These are phyloP conservation scores for Kwoniella pini DNA, from an alignment of 768 basidiomycete genomes.

Conservation along the genomic window DNA sequence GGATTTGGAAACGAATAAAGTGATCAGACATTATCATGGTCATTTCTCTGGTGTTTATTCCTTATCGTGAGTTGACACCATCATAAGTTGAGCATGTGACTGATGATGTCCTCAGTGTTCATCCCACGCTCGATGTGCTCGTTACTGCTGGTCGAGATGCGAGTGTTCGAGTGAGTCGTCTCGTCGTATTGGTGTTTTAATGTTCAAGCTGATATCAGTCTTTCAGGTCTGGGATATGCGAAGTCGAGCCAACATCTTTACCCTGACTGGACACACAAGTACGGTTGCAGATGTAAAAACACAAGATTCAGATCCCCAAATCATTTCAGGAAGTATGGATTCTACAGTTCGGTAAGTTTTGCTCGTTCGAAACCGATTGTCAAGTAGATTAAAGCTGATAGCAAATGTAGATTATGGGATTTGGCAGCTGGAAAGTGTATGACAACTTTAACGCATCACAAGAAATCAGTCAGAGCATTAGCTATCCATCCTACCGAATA, in stretches of 20 bases:
- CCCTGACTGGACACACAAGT: slow-evolving; percentile 87
- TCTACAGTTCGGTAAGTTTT: slow-evolving; percentile 77
- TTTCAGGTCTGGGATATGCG: slow-evolving; percentile 90
- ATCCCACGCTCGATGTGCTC: slow-evolving; percentile 92
- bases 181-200: background rate
- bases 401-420: slow-evolving; percentile 73
- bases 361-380: too few relatives aligned
- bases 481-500: slow-evolving; percentile 96
- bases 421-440: slow-evolving; percentile 96
- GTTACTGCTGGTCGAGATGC: slow-evolving; percentile 96
- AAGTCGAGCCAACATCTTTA: slow-evolving; percentile 92
- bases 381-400: too few relatives aligned
- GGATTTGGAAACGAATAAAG: slow-evolving; percentile 98
- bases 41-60: slow-evolving; percentile 98
- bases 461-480: slow-evolving; percentile 92
- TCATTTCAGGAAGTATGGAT: slow-evolving; percentile 98
- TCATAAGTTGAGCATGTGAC: slow-evolving; percentile 66
- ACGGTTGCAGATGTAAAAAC: slow-evolving; percentile 95
- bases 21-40: slow-evolving; percentile 97
- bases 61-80: slow-evolving; percentile 68
- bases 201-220: background rate
- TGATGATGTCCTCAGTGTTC: slow-evolving; percentile 60
- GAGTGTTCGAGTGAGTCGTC: slow-evolving; percentile 69
- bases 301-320: slow-evolving; percentile 95
- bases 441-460: slow-evolving; percentile 97